These are phyloP conservation scores for Clitoria ternatea DNA, from an alignment of 306 rosid species.

Conservation along the genomic window DNA sequence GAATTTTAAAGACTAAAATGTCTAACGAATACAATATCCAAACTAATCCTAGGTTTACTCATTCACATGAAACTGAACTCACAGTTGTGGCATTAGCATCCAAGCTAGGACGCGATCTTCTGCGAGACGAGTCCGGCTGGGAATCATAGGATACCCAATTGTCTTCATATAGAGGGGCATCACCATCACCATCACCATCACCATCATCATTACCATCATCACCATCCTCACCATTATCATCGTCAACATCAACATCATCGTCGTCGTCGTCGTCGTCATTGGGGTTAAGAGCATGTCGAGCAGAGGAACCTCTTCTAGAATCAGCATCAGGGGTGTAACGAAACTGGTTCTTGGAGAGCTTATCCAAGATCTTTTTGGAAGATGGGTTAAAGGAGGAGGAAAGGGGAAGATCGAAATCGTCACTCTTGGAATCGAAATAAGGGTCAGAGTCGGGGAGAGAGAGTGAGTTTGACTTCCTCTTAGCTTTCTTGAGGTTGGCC, in stretches of 20 bases:
- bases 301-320: slow-evolving; percentile 30
- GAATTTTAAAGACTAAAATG: no score
- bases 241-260: neutral
- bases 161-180: slow-evolving; percentile 47
- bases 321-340: slow-evolving; percentile 50
- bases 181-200: neutral
- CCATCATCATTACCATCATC: slow-evolving; percentile 9
- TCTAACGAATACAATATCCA: no score
- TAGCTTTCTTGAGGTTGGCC: slow-evolving; percentile 87
- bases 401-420: slow-evolving; percentile 58
- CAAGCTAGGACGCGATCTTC: slow-evolving; percentile 47
- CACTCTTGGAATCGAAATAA: slow-evolving; percentile 71
- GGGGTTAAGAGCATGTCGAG: slow-evolving; percentile 18
- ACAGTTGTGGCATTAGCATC: slow-evolving; percentile 67
- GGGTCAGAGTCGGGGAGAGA: slow-evolving; percentile 49
- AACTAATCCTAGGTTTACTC: no score
- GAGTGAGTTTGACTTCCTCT: slow-evolving; percentile 56
- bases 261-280: slow-evolving; percentile 7
- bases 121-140: slow-evolving; percentile 53
- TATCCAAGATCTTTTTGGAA: slow-evolving; percentile 48
- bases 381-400: slow-evolving; percentile 26
- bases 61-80: slow-evolving; percentile 29
- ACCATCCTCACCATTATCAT: neutral
- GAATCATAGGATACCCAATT: slow-evolving; percentile 55
- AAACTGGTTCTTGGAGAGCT: slow-evolving; percentile 60